Base-by-base conservation (phyloP, 2,329 filamentous ascomycete genomes). In the Helotiales sp. region DNA sequence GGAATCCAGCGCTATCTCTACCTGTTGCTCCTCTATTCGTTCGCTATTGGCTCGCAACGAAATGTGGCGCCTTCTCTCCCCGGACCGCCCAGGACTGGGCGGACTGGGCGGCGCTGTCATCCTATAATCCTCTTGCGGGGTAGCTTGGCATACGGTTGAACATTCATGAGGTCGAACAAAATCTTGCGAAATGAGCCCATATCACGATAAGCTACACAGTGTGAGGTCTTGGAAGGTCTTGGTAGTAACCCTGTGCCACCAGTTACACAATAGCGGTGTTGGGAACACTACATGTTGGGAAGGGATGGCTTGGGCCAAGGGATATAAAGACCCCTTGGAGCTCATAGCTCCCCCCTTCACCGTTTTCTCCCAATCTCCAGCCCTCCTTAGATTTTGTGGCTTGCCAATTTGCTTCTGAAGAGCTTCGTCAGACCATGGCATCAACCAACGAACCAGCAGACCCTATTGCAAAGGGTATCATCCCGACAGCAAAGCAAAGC, bases 401-500 rank as follows among this genome's bases (percentile, higher is more conserved):
- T 47, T 27, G n/a, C 22, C 8, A 30, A 40, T 7, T 10, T 40
- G 19, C 9, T 19, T 19, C 22, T 47, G 12, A 10, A 27, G 22
- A 13, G 24, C 42, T 24, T 24, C 10, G 12, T 47, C 22, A 27
- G 24, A 29, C 27, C 2, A 47, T 17, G 9, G 6, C 22, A 15
- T 13, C 54, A 29, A 24, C 49, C 30, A 59, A 54, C 53, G 54
- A 61, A 51, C 78, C 81, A 10, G 87, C 88, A 54, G 87, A 90
- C 62, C 85, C 86, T 19, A 71, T 90, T 58, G 85, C 86, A 31
- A 84, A 83, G 72, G 89, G 88, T 40, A 79, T 84, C 50, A 60
- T 85, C 36, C 77, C 87, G 27, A 87, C 85, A 0, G 84, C 85
- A 10, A 87, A 82, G 68, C 87, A 90, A 70, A 78, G 82, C 33